A percentile compares a stretch with the other conserved stretches of the same genome.
phyloP scores from a whole-genome alignment of 352 stramenopile species.

The Thraustochytrium sp. region DNA sequence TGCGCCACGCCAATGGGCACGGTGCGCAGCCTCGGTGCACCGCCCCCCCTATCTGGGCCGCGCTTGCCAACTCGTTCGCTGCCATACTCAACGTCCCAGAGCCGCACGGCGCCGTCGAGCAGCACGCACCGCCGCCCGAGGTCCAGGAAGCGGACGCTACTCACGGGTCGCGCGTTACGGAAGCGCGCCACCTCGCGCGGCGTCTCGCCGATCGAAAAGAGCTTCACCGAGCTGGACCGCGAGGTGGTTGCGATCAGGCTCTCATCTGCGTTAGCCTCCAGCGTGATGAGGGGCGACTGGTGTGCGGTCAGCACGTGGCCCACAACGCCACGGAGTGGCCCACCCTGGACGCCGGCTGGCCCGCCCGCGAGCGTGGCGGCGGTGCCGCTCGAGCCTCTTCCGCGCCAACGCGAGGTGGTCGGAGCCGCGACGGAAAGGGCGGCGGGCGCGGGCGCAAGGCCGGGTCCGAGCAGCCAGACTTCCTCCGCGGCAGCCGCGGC shows the following conservation, averaged over 20 bases:
- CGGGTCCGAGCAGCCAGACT: not conserved
- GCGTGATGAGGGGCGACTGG: not conserved
- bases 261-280: constrained; percentile 6
- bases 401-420: not conserved
- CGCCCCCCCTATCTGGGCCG: no score
- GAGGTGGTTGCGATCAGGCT: not conserved
- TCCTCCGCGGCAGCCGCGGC: not conserved
- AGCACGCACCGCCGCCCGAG: not conserved
- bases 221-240: not conserved
- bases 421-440: not conserved
- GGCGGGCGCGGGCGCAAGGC: not conserved
- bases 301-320: not conserved
- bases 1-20: constrained; percentile 13
- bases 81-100: constrained; percentile 9
- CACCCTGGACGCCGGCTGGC: no score
- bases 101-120: constrained; percentile 4
- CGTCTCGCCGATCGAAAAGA: not conserved
- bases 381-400: no score
- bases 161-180: not conserved
- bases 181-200: not conserved
- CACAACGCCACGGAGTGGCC: not conserved
- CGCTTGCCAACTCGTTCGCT: not conserved
- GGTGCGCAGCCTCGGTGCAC: not conserved
- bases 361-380: no score
- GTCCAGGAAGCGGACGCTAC: not conserved